Conservation (phyloP, 1,139 yeast species). For the Pichia sp. region DNA sequence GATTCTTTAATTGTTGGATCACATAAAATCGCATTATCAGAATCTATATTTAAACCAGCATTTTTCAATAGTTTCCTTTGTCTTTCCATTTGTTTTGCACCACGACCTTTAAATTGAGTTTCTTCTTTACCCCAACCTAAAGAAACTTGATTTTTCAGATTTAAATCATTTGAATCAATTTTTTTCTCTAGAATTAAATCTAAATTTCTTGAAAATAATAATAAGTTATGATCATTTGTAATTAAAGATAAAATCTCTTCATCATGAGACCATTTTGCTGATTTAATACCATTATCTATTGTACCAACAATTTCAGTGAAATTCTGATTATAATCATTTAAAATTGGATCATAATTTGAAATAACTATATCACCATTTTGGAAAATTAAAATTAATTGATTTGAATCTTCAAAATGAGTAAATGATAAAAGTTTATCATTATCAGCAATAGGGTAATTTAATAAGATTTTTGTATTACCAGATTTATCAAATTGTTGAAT, state of each 20-base stretch:
- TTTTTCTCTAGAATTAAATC: conserved; percentile 70
- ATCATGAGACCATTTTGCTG: conserved; percentile 87
- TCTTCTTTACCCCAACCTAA: conserved; percentile 99
- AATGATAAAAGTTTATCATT: conserved; percentile 40
- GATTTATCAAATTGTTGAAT: conserved; percentile 54
- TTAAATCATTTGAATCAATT: conserved; percentile 56
- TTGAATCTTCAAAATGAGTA: conserved; percentile 57
- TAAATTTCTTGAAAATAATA: conserved; percentile 66
- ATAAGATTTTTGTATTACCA: conserved; percentile 52
- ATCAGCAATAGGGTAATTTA: conserved; percentile 41
- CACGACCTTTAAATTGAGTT: conserved; percentile 94
- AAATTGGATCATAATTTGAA: conserved; percentile 48
- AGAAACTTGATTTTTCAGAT: conserved; percentile 71
- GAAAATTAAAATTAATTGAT: conserved; percentile 55
- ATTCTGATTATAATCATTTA: conserved; percentile 46
- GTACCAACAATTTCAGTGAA: conserved; percentile 74
- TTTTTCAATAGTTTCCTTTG: conserved; percentile 52
- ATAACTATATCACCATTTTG: conserved; percentile 63
- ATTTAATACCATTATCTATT: conserved; percentile 65
- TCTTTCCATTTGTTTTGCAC: conserved; percentile 76
- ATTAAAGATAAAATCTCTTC: conserved; percentile 75
- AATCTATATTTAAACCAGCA: conserved; percentile 51
- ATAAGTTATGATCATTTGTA: conserved; percentile 53
- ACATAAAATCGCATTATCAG: conserved; percentile 53
- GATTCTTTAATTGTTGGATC: conserved; percentile 88